phyloP scores from a whole-genome alignment of 768 basidiomycete species.

The Kwoniella shandongensis region DNA sequence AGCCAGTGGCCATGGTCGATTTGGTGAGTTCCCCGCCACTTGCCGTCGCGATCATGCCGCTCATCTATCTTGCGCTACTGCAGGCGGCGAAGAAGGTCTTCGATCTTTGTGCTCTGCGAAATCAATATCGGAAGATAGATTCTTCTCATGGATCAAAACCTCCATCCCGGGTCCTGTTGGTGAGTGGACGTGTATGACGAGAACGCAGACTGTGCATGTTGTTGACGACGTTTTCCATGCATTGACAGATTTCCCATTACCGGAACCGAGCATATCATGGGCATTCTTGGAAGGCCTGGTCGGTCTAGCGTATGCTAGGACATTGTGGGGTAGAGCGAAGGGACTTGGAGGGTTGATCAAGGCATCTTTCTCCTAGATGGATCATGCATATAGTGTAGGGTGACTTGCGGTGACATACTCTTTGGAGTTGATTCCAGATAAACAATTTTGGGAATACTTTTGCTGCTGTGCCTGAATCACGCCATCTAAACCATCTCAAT shows the following conservation, averaged over 20 bases:
- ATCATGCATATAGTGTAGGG: no score
- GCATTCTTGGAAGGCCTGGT: constrained; percentile 44
- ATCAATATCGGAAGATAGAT: constrained; percentile 79
- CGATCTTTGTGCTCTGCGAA: constrained; percentile 84
- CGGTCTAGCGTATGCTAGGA: constrained; percentile 37
- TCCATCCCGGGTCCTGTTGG: constrained; percentile 76
- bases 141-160: constrained; percentile 79
- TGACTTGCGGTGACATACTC: no score
- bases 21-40: constrained; percentile 61
- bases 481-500: no score
- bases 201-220: no score
- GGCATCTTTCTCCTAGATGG: no score
- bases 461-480: no score
- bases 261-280: constrained; percentile 31
- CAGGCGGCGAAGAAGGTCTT: constrained; percentile 90
- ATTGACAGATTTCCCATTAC: constrained; percentile 43
- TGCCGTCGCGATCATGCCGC: constrained; percentile 16
- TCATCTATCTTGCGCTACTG: background rate
- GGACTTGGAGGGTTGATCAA: constrained; percentile 28
- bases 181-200: constrained; percentile 37
- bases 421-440: no score
- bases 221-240: no score
- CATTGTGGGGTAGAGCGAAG: constrained; percentile 15
- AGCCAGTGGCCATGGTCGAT: constrained; percentile 86
- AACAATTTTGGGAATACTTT: no score